Evolutionary conservation across 371 early-diverging fungal genomes (phyloP), one percentile per base, ranked within the genome.

Genomic region (Mortierella sp.): DNA sequence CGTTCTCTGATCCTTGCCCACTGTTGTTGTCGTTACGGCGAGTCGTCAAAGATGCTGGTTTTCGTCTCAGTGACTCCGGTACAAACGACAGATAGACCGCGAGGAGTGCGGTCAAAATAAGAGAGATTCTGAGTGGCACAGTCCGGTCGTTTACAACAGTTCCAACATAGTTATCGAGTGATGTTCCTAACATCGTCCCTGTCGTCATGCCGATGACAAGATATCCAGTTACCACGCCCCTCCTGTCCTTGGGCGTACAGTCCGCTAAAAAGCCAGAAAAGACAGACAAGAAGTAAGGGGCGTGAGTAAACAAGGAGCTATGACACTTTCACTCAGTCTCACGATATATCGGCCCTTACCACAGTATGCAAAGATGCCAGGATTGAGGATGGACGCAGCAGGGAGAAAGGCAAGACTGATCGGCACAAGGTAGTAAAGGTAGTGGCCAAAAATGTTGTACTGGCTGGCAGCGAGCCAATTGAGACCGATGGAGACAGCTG

Each of bases 211-310:
- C n/a, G 9, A 66, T 39, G 24, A 55, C 5, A 2, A 41, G 43
- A 39, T 70, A 79, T n/a, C 79, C 79, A 16, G 70, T 44, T 5
- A n/a, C 14, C 19, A 73, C 24, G 16, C 74, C 74, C 14, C 79
- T 55, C 1, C 9, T 29, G 2, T 26, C 22, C 7, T 50, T 40
- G 3, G 70, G 26, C 2, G 79, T 73, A 29, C 74, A 73, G 24
- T 79, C 79, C 9, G 79, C 79, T 79, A 41, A 16, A n/a, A 4
- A 26, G 24, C 14, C 16, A 24, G 9, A 2, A n/a, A 47, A 44
- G 9, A 2, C 41, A 31, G n/a, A n/a, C n/a, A n/a, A n/a, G n/a
- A n/a, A n/a, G n/a, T n/a, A 8, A 5, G 14, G 11, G 26, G 64
- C n/a, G 24, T 29, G 29, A 13, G 10, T n/a, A 53, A n/a, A 34